Base-by-base conservation (phyloP, 345 rosid genomes). In the Carallia pectinifolia region DNA sequence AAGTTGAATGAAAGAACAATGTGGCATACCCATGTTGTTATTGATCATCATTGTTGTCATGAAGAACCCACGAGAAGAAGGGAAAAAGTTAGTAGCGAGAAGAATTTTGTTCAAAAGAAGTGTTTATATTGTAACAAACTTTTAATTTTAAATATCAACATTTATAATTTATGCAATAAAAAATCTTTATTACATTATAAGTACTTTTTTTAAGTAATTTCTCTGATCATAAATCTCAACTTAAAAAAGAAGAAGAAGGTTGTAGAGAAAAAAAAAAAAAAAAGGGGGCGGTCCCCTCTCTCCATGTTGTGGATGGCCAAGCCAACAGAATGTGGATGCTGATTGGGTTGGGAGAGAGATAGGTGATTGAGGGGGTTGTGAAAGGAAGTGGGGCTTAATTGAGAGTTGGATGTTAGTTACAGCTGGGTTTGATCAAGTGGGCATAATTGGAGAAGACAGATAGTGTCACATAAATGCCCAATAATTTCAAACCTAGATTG, bases 401-500 rank as follows among this genome's bases (percentile, higher is more conserved):
- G 78, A 69, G 63, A 71, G 69, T 33, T 62, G 79, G 74, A 69
- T 64, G 77, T 59, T 64, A 70, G 77, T 50, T 78, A 74, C 83
- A 82, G 81, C 86, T 77, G 78, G 84, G 79, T n/a, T 34, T 62
- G 76, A 65, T 66, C 83, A 83, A 78, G 82, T 80, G 81, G 85
- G 68, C 86, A 83, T 67, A 79, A 76, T 30, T 83, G 82, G 91
- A 77, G 82, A 78, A 74, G 77, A 74, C 84, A 81, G 81, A 84
- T 78, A 70, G 82, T 71, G 78, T 83, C 77, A 82, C 59, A 74
- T 65, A 38, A 64, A 71, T 71, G 73, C 62, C 70, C 82, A 76
- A 76, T 74, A 48, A 77, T 75, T 66, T 23, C 74, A 61, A 72
- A 74, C 68, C 81, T 53, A 69, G 75, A 23, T 23, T 23, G 23